Evolutionary conservation across 2,329 filamentous ascomycete species (phyloP).

Genomic region (Colletotrichum aenigma): DNA sequence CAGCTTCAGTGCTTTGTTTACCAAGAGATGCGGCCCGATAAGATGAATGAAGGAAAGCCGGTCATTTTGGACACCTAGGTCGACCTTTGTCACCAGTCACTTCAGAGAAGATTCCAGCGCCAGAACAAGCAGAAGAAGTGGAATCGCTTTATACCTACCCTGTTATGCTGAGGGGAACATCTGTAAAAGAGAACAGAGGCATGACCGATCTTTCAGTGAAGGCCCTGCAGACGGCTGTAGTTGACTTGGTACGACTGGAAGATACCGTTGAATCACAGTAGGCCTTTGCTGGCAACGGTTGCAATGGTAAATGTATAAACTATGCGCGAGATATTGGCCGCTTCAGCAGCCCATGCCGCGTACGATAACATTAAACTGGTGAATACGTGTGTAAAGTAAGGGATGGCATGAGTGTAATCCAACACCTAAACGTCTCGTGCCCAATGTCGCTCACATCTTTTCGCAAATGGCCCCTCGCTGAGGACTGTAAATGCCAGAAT

Average conservation of each 20-base stretch:
- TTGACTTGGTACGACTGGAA: background rate
- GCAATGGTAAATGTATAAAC: background rate
- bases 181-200: background rate
- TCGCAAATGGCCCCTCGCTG: background rate
- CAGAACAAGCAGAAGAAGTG: background rate
- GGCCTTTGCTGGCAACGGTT: background rate
- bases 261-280: background rate
- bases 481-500: background rate
- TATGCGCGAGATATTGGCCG: background rate
- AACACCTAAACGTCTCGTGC: background rate
- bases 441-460: background rate
- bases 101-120: background rate
- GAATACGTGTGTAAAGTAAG: background rate
- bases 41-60: background rate
- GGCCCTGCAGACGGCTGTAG: background rate
- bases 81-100: background rate
- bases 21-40: background rate
- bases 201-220: background rate
- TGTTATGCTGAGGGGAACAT: background rate
- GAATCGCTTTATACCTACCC: background rate
- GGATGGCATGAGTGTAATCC: background rate
- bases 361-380: conserved; percentile 11
- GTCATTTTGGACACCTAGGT: background rate
- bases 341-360: background rate
- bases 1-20: background rate